Evolutionary conservation across 164 flowering plant species (phyloP).

Genomic region (Dillenia suffruticosa): DNA sequence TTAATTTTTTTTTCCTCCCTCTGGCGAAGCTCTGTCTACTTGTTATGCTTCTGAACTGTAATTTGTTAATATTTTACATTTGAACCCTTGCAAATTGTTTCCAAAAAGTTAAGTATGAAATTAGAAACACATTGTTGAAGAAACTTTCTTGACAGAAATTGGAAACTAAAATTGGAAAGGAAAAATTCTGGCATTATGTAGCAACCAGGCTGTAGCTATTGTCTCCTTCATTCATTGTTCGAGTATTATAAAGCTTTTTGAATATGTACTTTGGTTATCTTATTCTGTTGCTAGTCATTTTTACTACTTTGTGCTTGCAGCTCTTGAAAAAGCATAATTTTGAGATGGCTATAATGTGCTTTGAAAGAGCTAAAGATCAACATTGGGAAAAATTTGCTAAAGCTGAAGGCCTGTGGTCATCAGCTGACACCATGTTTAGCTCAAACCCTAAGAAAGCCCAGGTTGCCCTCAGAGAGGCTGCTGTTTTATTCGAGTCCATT

Average conservation of each 20-base stretch:
- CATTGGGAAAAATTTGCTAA: conserved; percentile 48
- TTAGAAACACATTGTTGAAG: no score
- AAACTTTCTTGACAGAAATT: no score
- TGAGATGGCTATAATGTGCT: conserved; percentile 77
- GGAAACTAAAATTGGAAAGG: no score
- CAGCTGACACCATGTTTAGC: conserved; percentile 35
- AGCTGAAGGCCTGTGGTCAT: conserved; percentile 51
- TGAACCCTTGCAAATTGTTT: no score
- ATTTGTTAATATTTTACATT: not conserved
- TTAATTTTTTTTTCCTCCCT: not conserved
- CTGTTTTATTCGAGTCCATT: conserved; percentile 56
- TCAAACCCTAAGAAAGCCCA: conserved; percentile 40
- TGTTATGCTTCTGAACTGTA: no score
- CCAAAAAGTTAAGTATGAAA: no score
- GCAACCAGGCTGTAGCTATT: no score
- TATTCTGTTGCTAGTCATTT: not conserved
- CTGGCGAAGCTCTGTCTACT: no score
- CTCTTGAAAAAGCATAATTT: conserved; percentile 52
- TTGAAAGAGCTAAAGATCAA: conserved; percentile 64
- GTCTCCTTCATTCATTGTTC: no score
- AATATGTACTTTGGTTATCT: no score
- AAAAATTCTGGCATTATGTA: no score
- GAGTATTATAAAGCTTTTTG: no score
- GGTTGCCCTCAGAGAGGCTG: conserved; percentile 41
- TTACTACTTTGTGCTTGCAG: conserved; percentile 22